A percentile compares a stretch with the other conserved stretches of the same genome.
These are phyloP conservation scores for Trichoderma reesei DNA, from an alignment of 495 filamentous ascomycete genomes.

Conservation along the genomic window DNA sequence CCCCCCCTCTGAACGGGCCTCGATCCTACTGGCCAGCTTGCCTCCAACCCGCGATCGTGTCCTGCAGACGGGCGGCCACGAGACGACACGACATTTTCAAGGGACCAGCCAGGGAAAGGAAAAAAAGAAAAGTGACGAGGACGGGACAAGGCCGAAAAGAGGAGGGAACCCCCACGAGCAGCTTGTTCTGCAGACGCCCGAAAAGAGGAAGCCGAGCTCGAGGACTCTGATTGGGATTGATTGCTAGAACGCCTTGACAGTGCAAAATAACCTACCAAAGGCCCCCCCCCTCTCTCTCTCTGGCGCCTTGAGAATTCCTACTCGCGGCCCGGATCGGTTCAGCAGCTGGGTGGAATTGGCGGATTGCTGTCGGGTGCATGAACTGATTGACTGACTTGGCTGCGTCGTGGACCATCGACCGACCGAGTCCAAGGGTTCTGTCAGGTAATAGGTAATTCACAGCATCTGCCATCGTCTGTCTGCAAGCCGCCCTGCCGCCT, in stretches of 20 bases:
- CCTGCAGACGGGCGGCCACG: slow-evolving; percentile 5
- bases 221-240: too few relatives aligned
- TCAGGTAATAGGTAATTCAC: too few relatives aligned
- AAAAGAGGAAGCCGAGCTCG: background rate
- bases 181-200: background rate
- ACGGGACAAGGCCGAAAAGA: background rate
- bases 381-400: background rate
- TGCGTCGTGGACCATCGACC: too few relatives aligned
- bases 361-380: background rate
- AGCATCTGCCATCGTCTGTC: too few relatives aligned
- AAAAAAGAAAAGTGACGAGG: background rate
- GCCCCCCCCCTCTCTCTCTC: background rate
- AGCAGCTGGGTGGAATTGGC: background rate
- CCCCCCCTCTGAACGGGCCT: background rate
- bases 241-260: too few relatives aligned
- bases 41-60: slow-evolving; percentile 2
- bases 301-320: background rate
- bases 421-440: too few relatives aligned
- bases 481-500: too few relatives aligned
- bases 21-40: slow-evolving; percentile 3
- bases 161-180: background rate
- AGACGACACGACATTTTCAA: slow-evolving; percentile 1
- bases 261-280: background rate
- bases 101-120: too few relatives aligned
- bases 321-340: background rate